A percentile compares a stretch with the other conserved stretches of the same genome.
phyloP scores from a whole-genome alignment of 148 eudicot species.

The Silene uniflora region DNA sequence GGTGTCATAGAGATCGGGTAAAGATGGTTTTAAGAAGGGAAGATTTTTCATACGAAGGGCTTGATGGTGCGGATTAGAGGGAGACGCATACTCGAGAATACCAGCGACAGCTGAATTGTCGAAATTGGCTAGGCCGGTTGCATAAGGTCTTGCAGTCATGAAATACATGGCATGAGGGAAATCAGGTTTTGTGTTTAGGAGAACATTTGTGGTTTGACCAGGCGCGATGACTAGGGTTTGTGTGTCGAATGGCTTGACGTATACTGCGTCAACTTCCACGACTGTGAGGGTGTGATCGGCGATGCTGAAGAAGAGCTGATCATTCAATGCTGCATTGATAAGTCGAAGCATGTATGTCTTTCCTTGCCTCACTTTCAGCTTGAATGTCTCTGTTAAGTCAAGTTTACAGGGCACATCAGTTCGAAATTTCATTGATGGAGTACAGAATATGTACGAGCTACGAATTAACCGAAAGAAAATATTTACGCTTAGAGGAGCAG shows the following conservation, averaged over 20 bases:
- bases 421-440: neutral
- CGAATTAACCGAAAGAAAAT: neutral
- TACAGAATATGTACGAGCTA: too few species aligned
- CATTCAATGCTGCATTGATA: conserved; percentile 17
- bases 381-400: conserved; percentile 16
- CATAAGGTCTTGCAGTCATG: conserved; percentile 15
- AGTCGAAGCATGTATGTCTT: conserved; percentile 27
- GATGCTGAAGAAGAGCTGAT: conserved; percentile 22
- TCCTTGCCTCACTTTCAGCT: conserved; percentile 8
- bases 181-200: conserved; percentile 12
- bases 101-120: conserved; percentile 9
- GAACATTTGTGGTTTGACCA: conserved; percentile 24
- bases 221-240: conserved; percentile 23
- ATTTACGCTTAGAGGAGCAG: conserved; percentile 16
- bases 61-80: neutral
- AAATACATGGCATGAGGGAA: conserved; percentile 11
- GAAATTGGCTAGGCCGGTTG: neutral
- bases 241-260: conserved; percentile 26
- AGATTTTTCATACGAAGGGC: neutral
- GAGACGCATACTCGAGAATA: conserved; percentile 7
- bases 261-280: conserved; percentile 24
- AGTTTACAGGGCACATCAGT: neutral
- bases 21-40: conserved; percentile 2
- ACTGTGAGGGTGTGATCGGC: conserved; percentile 23
- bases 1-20: conserved; percentile 8